phyloP scores from a whole-genome alignment of 2,329 filamentous ascomycete species.

The Phyllosticta paracitricarpa region DNA sequence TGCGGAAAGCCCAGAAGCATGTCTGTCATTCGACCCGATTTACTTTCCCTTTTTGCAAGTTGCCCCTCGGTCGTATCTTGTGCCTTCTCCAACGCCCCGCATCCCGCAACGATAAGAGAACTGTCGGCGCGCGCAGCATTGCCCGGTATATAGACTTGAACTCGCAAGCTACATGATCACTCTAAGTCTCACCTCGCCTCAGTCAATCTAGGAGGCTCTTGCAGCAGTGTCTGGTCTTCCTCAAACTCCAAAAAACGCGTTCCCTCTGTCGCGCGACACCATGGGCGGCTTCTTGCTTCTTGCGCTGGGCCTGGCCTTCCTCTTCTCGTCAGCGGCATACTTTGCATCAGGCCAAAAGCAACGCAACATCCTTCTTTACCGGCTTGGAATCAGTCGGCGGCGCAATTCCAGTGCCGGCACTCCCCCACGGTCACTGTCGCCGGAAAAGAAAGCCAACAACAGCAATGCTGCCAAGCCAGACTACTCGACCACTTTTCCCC shows the following conservation, averaged over 20 bases:
- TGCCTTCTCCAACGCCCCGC: background rate
- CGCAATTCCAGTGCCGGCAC: slow-evolving; percentile 40
- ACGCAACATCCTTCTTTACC: slow-evolving; percentile 30
- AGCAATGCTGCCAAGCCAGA: slow-evolving; percentile 18
- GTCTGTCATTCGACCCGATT: background rate
- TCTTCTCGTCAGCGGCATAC: slow-evolving; percentile 18
- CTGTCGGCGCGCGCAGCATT: background rate
- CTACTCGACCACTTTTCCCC: slow-evolving; percentile 43
- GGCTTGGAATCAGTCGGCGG: slow-evolving; percentile 28
- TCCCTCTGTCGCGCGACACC: background rate
- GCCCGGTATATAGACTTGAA: background rate
- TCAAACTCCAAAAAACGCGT: background rate
- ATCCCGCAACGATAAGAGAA: background rate
- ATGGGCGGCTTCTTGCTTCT: slow-evolving; percentile 17
- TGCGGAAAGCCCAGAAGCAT: background rate
- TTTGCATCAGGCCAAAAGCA: slow-evolving; percentile 25
- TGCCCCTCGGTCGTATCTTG: background rate
- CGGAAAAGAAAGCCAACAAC: slow-evolving; percentile 32
- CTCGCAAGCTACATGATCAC: background rate
- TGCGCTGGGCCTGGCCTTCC: slow-evolving; percentile 23
- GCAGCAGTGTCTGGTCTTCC: background rate
- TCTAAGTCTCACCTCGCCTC: background rate
- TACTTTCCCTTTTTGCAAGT: background rate
- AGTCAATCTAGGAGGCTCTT: background rate
- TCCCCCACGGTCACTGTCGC: slow-evolving; percentile 44